Evolutionary conservation across 495 filamentous ascomycete species (phyloP), one percentile per base, ranked within the genome.

Genomic region (Podospora pseudocomata): DNA sequence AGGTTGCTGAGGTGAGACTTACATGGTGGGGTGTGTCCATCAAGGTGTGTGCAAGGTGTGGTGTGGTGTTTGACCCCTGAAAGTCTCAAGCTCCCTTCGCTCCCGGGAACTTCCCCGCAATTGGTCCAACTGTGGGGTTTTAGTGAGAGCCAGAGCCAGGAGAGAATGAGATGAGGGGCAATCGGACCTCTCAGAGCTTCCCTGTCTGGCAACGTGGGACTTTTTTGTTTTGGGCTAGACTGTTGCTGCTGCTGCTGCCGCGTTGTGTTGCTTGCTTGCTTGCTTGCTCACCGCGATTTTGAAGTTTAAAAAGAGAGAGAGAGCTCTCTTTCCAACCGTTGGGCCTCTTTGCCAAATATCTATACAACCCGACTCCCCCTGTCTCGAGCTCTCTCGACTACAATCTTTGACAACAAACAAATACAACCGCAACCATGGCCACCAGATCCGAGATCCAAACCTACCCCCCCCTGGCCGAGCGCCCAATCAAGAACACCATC

Each of bases 401-500:
- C 39, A 49, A 11, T 30, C 27, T 30, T 59, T n/a, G 5, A 60
- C 28, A 16, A 16, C 3, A 63, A 32, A 59, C 26, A 39, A 39
- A 60, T 26, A 7, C 0, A 59, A 73, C 28, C 64, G 27, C 65
- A 39, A 81, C 81, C 68, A 85, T 79, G 67, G 65, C 77, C 19
- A 32, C 66, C 9, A 11, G 39, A 11, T 49, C 39, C 39, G 39
- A 49, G 15, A 16, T 49, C 39, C 64, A 70, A 4, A 60, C 70
- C 18, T 91, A 90, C 76, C 91, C 94, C 57, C 86, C 93, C 54
- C 85, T 97, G 70, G 85, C 88, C 71, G 81, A 91, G 71, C 92
- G 94, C 71, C 90, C 92, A 39, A 80, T 97, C 77, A 91, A 92
- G 79, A 90, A 92, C 83, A 97, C 94, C 63, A 91, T 98, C 77